phyloP scores from a whole-genome alignment of 495 filamentous ascomycete genomes.

The Durotheca rogersii region DNA sequence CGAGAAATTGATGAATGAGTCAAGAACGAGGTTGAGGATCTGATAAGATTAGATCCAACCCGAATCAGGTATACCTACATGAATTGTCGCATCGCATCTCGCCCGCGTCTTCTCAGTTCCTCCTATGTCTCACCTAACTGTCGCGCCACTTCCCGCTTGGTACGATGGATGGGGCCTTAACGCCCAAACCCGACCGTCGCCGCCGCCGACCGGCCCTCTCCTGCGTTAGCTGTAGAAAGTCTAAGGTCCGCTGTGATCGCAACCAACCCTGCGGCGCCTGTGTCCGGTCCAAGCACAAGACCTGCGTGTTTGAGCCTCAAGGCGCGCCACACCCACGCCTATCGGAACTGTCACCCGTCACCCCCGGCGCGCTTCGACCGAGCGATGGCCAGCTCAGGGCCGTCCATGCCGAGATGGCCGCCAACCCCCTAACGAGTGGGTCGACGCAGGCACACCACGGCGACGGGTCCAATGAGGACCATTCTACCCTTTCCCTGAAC shows the following conservation, averaged over 20 bases:
- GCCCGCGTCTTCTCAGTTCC: not conserved
- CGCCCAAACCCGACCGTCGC: conserved; percentile 22
- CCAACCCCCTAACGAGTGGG: conserved; percentile 5
- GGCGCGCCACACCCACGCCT: conserved; percentile 3
- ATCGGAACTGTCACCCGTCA: conserved; percentile 13
- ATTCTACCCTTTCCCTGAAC: conserved; percentile 13
- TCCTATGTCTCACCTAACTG: not conserved
- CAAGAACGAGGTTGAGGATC: no score
- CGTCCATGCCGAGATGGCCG: conserved; percentile 2
- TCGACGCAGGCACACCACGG: conserved; percentile 3
- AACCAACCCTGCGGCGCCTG: conserved; percentile 54
- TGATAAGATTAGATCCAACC: not conserved
- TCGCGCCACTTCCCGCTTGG: not conserved
- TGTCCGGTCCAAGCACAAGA: conserved; percentile 46
- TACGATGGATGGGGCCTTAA: conserved; percentile 9
- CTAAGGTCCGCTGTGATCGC: conserved; percentile 59
- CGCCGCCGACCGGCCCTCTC: conserved; percentile 50
- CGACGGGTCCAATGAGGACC: conserved; percentile 16
- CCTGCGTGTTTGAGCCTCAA: conserved; percentile 44
- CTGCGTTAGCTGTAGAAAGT: conserved; percentile 54
- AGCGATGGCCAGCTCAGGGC: not conserved
- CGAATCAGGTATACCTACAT: not conserved
- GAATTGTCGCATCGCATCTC: not conserved
- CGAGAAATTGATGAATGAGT: no score
- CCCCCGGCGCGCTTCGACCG: conserved; percentile 2